Conservation (phyloP, 2,329 filamentous ascomycete genomes). For the Zymoseptoria crescenta region DNA sequence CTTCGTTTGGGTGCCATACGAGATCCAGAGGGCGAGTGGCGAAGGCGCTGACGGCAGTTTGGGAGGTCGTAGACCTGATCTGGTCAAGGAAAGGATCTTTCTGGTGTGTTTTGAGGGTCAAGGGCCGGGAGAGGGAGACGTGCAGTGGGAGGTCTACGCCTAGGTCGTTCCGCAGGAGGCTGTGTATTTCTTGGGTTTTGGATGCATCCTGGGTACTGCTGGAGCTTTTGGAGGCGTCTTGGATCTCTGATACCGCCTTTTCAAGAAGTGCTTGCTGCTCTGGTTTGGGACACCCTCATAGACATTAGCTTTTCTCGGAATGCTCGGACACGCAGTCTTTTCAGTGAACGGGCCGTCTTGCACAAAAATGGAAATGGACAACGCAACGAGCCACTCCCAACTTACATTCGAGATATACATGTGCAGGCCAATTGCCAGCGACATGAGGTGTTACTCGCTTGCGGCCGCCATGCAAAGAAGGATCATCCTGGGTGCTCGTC, state of each 20-base stretch:
- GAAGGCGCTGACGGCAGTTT: slow-evolving; percentile 39
- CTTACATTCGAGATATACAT: slow-evolving; percentile 89
- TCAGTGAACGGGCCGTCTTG: no score
- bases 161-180: slow-evolving; percentile 69
- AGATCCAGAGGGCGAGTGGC: slow-evolving; percentile 39
- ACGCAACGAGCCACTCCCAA: slow-evolving; percentile 13
- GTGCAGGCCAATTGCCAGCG: slow-evolving; percentile 84
- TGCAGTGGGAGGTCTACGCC: slow-evolving; percentile 74
- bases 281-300: slow-evolving; percentile 48
- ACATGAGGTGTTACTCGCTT: slow-evolving; percentile 76
- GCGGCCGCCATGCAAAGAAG: slow-evolving; percentile 74
- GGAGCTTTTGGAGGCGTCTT: not conserved
- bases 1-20: slow-evolving; percentile 60
- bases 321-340: not conserved
- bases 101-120: slow-evolving; percentile 64
- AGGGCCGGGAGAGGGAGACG: slow-evolving; percentile 77
- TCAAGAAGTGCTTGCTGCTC: slow-evolving; percentile 37
- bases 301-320: slow-evolving; percentile 9
- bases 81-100: slow-evolving; percentile 59
- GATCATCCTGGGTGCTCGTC: slow-evolving; percentile 71
- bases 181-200: slow-evolving; percentile 44
- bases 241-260: slow-evolving; percentile 33
- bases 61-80: slow-evolving; percentile 41
- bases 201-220: not conserved
- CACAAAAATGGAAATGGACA: not conserved